A percentile compares a stretch with the other conserved stretches of the same genome.
These are phyloP conservation scores for Salvia hispanica DNA, from an alignment of 257 asterid genomes.

Conservation along the genomic window DNA sequence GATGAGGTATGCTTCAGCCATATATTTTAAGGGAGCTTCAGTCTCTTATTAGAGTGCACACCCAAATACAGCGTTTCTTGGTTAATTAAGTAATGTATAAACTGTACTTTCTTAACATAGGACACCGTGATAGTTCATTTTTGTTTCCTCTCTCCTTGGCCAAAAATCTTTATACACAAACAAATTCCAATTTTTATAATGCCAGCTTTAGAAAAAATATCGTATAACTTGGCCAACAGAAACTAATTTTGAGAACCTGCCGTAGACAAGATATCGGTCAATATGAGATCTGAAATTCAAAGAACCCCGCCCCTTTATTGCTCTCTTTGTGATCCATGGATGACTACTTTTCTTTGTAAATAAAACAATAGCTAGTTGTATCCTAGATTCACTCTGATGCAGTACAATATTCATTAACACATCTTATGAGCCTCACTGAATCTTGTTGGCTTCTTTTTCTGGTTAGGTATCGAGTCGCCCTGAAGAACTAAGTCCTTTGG, in stretches of 20 bases:
- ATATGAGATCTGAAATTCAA: not conserved
- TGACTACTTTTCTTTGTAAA: conserved; percentile 15
- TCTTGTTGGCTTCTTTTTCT: conserved; percentile 36
- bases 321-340: conserved; percentile 4
- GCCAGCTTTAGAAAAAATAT: not conserved
- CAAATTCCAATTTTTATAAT: not conserved
- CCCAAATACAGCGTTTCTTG: not conserved
- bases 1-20: conserved; percentile 57
- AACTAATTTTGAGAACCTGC: conserved; percentile 21
- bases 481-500: conserved; percentile 58
- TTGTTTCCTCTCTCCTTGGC: not conserved
- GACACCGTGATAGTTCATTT: conserved; percentile 11
- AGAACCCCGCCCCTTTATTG: not conserved
- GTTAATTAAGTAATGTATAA: conserved; percentile 4
- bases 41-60: not conserved
- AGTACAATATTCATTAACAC: conserved; percentile 7
- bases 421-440: conserved; percentile 21
- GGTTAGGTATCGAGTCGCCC: conserved; percentile 70
- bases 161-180: not conserved
- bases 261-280: conserved; percentile 7
- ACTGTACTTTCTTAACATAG: not conserved
- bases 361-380: conserved; percentile 25
- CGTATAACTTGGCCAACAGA: conserved; percentile 9
- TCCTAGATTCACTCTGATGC: conserved; percentile 29
- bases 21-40: not conserved